Conservation (phyloP, 2,329 filamentous ascomycete genomes). For the Trichoderma gracile region DNA sequence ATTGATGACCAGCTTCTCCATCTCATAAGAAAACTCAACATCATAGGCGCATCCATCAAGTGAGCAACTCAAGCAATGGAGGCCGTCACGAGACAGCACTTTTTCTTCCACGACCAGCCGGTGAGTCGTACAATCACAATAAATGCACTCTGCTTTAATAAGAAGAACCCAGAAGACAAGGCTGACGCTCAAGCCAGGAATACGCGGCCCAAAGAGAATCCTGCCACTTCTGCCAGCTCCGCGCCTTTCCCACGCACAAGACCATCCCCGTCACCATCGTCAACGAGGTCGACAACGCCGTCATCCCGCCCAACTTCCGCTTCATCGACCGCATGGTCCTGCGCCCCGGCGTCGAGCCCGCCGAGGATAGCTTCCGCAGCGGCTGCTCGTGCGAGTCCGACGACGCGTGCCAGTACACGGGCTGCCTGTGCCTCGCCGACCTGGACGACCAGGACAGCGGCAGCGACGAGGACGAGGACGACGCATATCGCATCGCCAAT, state of each 20-base stretch:
- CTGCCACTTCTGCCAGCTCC: constrained; percentile 66
- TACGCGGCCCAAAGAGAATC: constrained; percentile 41
- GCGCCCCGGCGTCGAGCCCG: constrained; percentile 58
- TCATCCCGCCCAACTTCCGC: constrained; percentile 62
- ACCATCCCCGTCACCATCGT: constrained; percentile 60
- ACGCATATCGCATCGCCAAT: background rate
- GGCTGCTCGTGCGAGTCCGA: constrained; percentile 68
- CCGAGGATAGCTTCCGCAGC: constrained; percentile 61
- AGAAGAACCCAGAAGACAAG: background rate
- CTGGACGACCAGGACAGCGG: constrained; percentile 54
- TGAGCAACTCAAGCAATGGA: constrained; percentile 44
- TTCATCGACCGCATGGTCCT: constrained; percentile 68
- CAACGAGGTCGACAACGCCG: constrained; percentile 60
- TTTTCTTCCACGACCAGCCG: constrained; percentile 50
- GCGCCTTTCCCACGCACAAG: constrained; percentile 52
- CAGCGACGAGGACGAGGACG: constrained; percentile 38
- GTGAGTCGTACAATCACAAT: constrained; percentile 26
- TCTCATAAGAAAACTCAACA: background rate
- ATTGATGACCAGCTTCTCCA: background rate
- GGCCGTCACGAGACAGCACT: constrained; percentile 48
- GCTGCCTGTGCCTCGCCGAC: constrained; percentile 70
- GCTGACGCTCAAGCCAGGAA: constrained; percentile 1
- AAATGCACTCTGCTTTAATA: background rate
- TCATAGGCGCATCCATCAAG: background rate
- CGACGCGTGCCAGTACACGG: constrained; percentile 65